phyloP scores from a whole-genome alignment of 768 basidiomycete genomes.

The Leccinum aurantiacum region DNA sequence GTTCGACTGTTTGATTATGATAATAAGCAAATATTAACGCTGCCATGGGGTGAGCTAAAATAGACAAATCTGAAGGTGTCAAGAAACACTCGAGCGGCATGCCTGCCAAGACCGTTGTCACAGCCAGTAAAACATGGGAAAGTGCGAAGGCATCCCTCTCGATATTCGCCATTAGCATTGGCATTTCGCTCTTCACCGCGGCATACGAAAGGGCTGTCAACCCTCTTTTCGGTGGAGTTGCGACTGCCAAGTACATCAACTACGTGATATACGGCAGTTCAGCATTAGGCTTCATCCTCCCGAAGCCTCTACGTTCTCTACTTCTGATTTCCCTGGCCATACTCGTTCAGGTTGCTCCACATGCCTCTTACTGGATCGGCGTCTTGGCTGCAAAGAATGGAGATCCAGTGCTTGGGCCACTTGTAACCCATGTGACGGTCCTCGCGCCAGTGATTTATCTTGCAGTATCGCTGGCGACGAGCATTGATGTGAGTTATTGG shows the following conservation, averaged over 20 bases:
- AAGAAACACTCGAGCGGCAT: not conserved
- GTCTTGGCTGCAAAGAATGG: slow-evolving; percentile 55
- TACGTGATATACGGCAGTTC: slow-evolving; percentile 40
- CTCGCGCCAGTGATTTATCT: slow-evolving; percentile 58
- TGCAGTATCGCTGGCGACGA: slow-evolving; percentile 46
- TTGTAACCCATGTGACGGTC: slow-evolving; percentile 54
- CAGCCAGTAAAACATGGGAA: slow-evolving; percentile 11
- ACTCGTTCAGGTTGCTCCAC: slow-evolving; percentile 49
- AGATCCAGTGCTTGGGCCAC: slow-evolving; percentile 56
- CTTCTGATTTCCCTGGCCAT: slow-evolving; percentile 37
- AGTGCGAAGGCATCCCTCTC: slow-evolving; percentile 21
- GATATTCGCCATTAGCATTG: slow-evolving; percentile 28
- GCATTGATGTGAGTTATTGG: slow-evolving; percentile 37
- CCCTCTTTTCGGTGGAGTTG: slow-evolving; percentile 66
- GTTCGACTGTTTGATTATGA: no score
- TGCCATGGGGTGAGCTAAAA: no score
- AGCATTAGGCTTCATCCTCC: slow-evolving; percentile 33
- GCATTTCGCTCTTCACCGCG: slow-evolving; percentile 58
- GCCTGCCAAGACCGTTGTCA: slow-evolving; percentile 1
- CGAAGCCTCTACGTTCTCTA: slow-evolving; percentile 27
- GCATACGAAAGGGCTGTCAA: slow-evolving; percentile 62
- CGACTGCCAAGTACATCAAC: slow-evolving; percentile 50
- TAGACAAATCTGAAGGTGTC: no score
- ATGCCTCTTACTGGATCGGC: slow-evolving; percentile 66
- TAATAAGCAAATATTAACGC: no score